Conservation (phyloP, 805 yeast species). For the Maudiozyma barnettii region DNA sequence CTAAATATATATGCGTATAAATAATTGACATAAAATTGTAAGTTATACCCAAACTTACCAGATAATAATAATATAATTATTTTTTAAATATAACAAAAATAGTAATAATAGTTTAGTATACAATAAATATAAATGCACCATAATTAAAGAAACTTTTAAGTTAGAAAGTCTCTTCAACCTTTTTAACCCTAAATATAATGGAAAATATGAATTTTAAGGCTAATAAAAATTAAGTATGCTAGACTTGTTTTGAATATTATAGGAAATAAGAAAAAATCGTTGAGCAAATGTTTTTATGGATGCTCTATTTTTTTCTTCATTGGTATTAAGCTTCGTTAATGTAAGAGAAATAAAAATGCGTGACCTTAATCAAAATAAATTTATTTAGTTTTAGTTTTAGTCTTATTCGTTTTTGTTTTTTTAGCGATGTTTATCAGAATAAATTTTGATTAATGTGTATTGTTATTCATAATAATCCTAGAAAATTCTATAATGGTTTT, state of each 20-base stretch:
- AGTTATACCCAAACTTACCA: no score
- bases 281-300: not conserved
- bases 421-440: not conserved
- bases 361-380: not conserved
- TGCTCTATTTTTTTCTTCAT: not conserved
- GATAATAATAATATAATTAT: not conserved
- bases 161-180: constrained; percentile 1
- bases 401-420: not conserved
- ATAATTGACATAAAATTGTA: no score
- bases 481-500: constrained; percentile 1
- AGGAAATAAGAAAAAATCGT: not conserved
- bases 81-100: not conserved
- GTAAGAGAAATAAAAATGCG: not conserved
- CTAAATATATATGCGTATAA: no score
- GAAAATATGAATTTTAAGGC: not conserved
- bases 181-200: constrained; percentile 1
- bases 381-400: not conserved
- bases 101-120: constrained; percentile 1
- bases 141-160: constrained; percentile 1
- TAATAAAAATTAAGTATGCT: not conserved
- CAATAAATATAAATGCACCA: constrained; percentile 2
- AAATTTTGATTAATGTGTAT: not conserved
- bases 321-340: not conserved
- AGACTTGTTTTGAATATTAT: constrained; percentile 2
- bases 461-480: constrained; percentile 1